Percentiles rank a stretch among this genome's conserved stretches.
These are phyloP conservation scores for Copromyces sp. DNA, from an alignment of 495 filamentous ascomycete species.

Conservation along the genomic window DNA sequence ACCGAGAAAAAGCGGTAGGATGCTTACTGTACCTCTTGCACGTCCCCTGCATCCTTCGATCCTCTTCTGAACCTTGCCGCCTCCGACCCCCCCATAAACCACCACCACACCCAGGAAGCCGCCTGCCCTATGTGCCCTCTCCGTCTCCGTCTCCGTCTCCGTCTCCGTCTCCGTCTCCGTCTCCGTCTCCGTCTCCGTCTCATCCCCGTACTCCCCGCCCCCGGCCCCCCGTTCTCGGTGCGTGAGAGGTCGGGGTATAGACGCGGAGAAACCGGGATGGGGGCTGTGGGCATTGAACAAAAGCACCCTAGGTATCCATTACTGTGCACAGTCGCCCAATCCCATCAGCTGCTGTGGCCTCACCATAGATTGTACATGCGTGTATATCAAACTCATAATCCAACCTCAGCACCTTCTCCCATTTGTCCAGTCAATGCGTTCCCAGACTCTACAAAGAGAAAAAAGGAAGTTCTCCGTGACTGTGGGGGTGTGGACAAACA, in stretches of 20 bases:
- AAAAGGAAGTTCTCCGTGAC: not conserved
- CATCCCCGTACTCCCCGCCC: not conserved
- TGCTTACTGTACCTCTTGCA: not conserved
- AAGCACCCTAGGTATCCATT: not conserved
- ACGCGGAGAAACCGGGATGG: not conserved
- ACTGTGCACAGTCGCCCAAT: not conserved
- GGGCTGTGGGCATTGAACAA: not conserved
- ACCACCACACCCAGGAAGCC: not conserved
- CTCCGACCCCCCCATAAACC: not conserved
- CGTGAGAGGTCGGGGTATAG: not conserved
- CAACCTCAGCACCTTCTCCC: not conserved
- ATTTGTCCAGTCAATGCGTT: not conserved
- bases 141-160: not conserved
- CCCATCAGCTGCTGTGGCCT: not conserved
- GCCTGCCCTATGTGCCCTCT: not conserved
- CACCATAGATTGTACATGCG: not conserved
- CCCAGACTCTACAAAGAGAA: not conserved
- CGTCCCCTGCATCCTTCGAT: not conserved
- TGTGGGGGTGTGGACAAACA: not conserved
- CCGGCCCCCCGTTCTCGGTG: not conserved
- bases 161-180: not conserved
- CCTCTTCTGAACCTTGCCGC: not conserved
- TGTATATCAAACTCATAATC: not conserved
- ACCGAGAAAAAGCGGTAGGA: too few species aligned
- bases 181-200: not conserved